Conservation (phyloP, 306 rosid genomes). For the Sindora glabra region DNA sequence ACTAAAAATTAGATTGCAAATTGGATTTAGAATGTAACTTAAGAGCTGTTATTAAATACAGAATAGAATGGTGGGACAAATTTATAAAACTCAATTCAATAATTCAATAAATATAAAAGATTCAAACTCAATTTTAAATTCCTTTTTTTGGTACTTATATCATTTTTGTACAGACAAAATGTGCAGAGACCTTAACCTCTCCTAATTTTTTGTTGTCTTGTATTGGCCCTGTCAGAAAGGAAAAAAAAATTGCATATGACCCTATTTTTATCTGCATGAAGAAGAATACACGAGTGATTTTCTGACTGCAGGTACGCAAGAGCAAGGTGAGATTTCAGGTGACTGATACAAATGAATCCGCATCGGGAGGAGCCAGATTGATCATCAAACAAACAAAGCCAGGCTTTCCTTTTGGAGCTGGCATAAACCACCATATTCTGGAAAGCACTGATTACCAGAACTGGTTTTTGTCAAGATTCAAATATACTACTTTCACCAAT, state of each 20-base stretch:
- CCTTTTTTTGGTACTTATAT: no score
- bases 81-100: no score
- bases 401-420: constrained; percentile 21
- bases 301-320: constrained; percentile 45
- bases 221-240: neutral
- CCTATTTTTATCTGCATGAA: neutral
- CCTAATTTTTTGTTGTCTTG: no score
- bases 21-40: no score
- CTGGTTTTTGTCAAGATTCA: constrained; percentile 42
- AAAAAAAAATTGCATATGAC: neutral
- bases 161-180: no score
- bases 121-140: no score
- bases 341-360: constrained; percentile 24
- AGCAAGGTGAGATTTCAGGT: constrained; percentile 44
- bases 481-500: constrained; percentile 28
- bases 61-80: no score
- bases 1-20: no score
- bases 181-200: no score
- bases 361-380: constrained; percentile 29
- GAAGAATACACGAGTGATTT: neutral
- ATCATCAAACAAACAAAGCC: neutral
- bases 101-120: no score
- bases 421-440: constrained; percentile 36
- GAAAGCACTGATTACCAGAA: constrained; percentile 24
- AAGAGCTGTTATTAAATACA: no score